Base-by-base conservation (phyloP, 306 rosid genomes). In the Hippophae gyantsensis region DNA sequence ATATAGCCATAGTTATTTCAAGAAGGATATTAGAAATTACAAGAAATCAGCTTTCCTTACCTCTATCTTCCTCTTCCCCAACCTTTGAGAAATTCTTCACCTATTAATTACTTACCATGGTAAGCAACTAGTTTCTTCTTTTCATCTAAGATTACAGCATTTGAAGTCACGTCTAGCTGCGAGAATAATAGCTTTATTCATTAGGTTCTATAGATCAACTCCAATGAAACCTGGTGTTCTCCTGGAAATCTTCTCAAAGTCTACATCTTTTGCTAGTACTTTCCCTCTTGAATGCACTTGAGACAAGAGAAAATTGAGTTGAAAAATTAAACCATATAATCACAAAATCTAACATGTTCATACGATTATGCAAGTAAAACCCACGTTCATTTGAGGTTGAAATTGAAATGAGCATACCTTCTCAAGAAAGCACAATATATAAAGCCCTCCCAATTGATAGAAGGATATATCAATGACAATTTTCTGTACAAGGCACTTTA, bases 171-270 rank as follows among this genome's bases (percentile, higher is more conserved):
- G 95, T 85, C 99, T 78, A 44, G 99, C 99, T 32, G 99, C 96
- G 57, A 92, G 96, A 80, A 88, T 92, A 70, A 96, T 96, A 27
- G 99, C 99, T 67, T 92, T 96, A 9, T 92, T 92, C 99, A 92
- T 92, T 79, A 92, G 74, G 78, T 92, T 92, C 78, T 92, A 84
- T 47, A 82, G 42, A 73, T 82, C 84, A 57, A 84, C 84, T 27
- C 87, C 84, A 1, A 96, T 92, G 78, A 92, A 92, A 23, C 99
- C 99, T 1, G 95, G 96, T 27, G 99, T 92, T 80, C 99, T 83
- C 78, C 99, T 80, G 0, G 99, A 85, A 74, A 92, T 88, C 77
- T 88, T 92, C 2, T 92, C 96, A 48, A 92, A 92, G 75, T 92
- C 96, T 69, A 92, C 99, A 69, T 92, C 99, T 80, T 92, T 92